Conservation (phyloP, 805 yeast species). For the Ascoidea rubescens region DNA sequence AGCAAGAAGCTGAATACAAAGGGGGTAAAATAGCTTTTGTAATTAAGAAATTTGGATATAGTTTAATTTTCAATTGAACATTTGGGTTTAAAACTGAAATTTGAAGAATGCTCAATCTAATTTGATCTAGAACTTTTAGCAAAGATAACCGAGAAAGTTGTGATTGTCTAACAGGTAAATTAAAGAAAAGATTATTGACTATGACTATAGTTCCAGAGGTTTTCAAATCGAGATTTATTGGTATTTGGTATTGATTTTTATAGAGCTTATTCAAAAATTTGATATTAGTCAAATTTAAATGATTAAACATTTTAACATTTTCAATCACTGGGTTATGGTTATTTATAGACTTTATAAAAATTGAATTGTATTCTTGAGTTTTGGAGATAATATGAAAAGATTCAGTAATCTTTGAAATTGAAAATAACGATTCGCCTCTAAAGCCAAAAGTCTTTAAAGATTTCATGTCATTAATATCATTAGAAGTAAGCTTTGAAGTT, state of each 20-base stretch:
- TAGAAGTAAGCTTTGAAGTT: slow-evolving; percentile 37
- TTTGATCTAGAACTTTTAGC: slow-evolving; percentile 14
- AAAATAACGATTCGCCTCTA: slow-evolving; percentile 56
- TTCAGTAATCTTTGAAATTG: slow-evolving; percentile 32
- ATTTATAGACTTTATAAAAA: slow-evolving; percentile 5
- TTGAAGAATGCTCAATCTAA: slow-evolving; percentile 20
- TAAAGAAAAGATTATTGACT: slow-evolving; percentile 26
- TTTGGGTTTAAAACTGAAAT: slow-evolving; percentile 16
- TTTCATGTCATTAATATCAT: slow-evolving; percentile 22
- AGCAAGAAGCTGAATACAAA: background rate
- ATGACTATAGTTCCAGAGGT: slow-evolving; percentile 25
- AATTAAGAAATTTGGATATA: background rate
- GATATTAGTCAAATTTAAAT: background rate
- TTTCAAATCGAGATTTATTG: background rate
- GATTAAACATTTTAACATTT: background rate
- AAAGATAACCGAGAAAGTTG: slow-evolving; percentile 14
- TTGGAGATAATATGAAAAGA: slow-evolving; percentile 35
- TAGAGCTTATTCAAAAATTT: too few species aligned
- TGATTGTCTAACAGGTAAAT: slow-evolving; percentile 28
- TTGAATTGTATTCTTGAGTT: slow-evolving; percentile 14
- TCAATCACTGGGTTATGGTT: background rate
- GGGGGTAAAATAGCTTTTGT: background rate
- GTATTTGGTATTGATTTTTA: background rate
- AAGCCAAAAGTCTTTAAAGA: slow-evolving; percentile 41
- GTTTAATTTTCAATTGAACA: slow-evolving; percentile 11